Conservation (phyloP, 768 basidiomycete species). For the Suillus lakei region DNA sequence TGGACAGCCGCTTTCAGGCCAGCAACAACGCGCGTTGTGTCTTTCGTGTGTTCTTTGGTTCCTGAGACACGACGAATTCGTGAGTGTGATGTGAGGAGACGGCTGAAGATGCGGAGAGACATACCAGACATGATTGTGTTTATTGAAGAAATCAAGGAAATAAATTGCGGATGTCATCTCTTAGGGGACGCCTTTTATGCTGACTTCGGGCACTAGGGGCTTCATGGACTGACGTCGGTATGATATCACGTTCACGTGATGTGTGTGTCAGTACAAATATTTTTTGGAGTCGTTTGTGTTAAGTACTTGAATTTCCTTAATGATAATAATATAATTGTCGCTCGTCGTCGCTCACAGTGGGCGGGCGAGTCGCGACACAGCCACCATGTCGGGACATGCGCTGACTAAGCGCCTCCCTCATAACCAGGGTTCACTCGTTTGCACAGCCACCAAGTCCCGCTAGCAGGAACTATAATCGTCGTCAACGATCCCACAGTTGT, state of each 20-base stretch:
- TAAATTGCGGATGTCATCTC: neutral
- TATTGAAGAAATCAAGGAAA: neutral
- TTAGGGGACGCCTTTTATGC: neutral
- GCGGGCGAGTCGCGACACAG: neutral
- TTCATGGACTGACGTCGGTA: neutral
- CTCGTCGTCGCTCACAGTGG: neutral
- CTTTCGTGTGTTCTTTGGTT: conserved; percentile 39
- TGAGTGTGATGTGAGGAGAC: neutral
- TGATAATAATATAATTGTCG: neutral
- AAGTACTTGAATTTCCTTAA: neutral
- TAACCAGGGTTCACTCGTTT: neutral
- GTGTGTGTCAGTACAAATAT: neutral
- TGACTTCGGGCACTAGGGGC: neutral
- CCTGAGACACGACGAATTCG: neutral
- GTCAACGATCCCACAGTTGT: neutral
- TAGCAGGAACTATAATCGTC: neutral
- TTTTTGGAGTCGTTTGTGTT: neutral
- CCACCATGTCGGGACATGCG: neutral
- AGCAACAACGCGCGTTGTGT: conserved; percentile 52
- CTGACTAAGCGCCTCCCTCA: neutral
- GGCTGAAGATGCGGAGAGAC: conserved; percentile 11
- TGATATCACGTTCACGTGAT: conserved; percentile 8
- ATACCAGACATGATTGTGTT: conserved; percentile 11
- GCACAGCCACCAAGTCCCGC: neutral
- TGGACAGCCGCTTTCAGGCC: conserved; percentile 63